Base-by-base conservation (phyloP, 306 rosid genomes). In the Rubus idaeus region DNA sequence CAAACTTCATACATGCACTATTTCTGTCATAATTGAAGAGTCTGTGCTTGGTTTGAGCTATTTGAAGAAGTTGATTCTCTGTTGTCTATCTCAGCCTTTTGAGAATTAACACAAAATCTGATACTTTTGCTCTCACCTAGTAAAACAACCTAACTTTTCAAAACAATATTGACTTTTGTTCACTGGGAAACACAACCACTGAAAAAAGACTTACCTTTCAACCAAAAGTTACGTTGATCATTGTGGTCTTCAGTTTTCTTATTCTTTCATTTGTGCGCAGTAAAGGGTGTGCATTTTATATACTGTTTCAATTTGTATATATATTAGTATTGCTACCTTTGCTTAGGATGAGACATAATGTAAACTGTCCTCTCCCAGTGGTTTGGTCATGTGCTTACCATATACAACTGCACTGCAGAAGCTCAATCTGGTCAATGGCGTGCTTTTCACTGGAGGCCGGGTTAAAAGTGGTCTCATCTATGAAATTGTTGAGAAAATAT, bases 381-480 rank as follows among this genome's bases (percentile, higher is more conserved):
- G 37, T 58, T 47, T 72, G 3, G 30, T 55, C 35, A 3, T 46
- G 53, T 50, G 62, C 73, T 74, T 69, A 68, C 53, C 12, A 21
- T 3, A 69, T 30, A 26, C 4, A 30, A 39, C 17, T 81, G 41
- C 82, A 69, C 68, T 87, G 87, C 97, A 94, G 98, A 94, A 91
- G 83, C 96, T 94, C 8, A 77, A 87, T 40, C 78, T 94, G 80
- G 96, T 94, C 68, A 94, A 94, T 72, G 98, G 98, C 56, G 93
- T 91, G 82, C 88, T 94, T 70, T 91, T 94, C 85, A 94, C 98
- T 16, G 97, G 98, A 74, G 98, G 98, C 7, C 85, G 87, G 91
- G 97, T 89, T 53, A 88, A 94, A 47, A 42, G 61, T 16, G 98
- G 97, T 57, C 73, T 77, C 62, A 91, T 91, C 83, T 90, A 83